phyloP scores from a whole-genome alignment of 306 rosid species.

The Lathyrus aphaca region DNA sequence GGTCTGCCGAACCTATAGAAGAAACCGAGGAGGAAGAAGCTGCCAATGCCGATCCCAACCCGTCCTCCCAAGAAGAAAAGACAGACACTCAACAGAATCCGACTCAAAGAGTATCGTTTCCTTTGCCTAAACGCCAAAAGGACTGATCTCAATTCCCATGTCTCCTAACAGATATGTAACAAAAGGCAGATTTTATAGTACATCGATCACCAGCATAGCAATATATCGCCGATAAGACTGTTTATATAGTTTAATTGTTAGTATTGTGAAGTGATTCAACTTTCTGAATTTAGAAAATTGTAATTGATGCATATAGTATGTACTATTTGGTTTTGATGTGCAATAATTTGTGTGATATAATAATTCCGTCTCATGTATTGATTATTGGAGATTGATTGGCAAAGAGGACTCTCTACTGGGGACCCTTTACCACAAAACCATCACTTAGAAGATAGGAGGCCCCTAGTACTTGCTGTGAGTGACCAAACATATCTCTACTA shows the following conservation, averaged over 20 bases:
- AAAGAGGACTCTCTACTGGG: constrained; percentile 30
- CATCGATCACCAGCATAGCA: neutral
- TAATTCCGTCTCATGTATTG: constrained; percentile 36
- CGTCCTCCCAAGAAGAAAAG: constrained; percentile 60
- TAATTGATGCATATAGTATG: neutral
- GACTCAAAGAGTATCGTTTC: constrained; percentile 77
- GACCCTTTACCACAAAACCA: constrained; percentile 32
- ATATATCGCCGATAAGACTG: too few relatives aligned
- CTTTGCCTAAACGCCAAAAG: constrained; percentile 64
- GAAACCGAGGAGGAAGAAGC: constrained; percentile 77
- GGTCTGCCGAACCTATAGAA: constrained; percentile 61
- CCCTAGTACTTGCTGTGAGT: neutral
- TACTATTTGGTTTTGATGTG: constrained; percentile 20
- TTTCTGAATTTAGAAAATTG: too few relatives aligned
- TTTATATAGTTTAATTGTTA: neutral
- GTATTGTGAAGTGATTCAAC: neutral
- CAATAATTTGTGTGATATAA: constrained; percentile 37
- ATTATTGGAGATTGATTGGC: constrained; percentile 43
- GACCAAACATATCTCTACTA: neutral
- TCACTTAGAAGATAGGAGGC: constrained; percentile 30
- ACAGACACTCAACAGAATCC: constrained; percentile 60
- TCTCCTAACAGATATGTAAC: neutral
- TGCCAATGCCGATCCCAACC: constrained; percentile 50
- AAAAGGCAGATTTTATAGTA: neutral
- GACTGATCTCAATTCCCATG: constrained; percentile 19